Base-by-base conservation (phyloP, 495 filamentous ascomycete species). In the Hypoxylon lenormandii region DNA sequence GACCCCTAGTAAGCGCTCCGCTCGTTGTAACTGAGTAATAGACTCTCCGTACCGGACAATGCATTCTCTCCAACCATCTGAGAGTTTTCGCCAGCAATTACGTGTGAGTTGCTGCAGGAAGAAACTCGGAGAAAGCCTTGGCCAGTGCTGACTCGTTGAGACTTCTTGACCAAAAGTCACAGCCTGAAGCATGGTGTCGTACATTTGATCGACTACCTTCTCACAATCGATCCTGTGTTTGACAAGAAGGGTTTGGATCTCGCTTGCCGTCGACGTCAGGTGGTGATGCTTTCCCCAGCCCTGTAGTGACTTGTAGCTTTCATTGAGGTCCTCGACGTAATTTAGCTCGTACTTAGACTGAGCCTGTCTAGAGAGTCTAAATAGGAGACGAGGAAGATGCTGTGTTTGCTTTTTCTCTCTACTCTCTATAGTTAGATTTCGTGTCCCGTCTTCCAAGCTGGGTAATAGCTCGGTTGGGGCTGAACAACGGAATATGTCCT, bases 11-110 rank as follows among this genome's bases (percentile, higher is more conserved):
- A 82, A 67, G 2, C 83, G 76, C 33, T 79, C 73, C 7, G 78
- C 78, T 8, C 76, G 75, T 59, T 83, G 81, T 5, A 82, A 61
- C 5, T 56, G 54, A 8, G 75, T 65, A 1, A 83, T 53, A 0
- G 74, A 49, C 3, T 81, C 42, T 7, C 66, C 83, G 58, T 81
- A 84, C 6, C 74, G 66, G 47, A 79, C 33, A n/a, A 81, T 59
- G 28, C 60, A 64, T 5, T 6, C 36, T 37, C 70, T 77, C 78
- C 79, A 85, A 16, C 37, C 55, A 0, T 23, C 16, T 11, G 63
- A 52, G 13, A 80, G 62, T 0, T 49, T 54, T 10, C 5, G 21
- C 73, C 74, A 74, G 1, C 69, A 72, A 8, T 46, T 18, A 7
- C 54, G 66, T 19, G 72, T 59, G 10, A 84, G 75, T 0, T 73